A percentile compares a stretch with the other conserved stretches of the same genome.
Evolutionary conservation across 306 rosid species (phyloP).

Genomic region (Purshia tridentata): DNA sequence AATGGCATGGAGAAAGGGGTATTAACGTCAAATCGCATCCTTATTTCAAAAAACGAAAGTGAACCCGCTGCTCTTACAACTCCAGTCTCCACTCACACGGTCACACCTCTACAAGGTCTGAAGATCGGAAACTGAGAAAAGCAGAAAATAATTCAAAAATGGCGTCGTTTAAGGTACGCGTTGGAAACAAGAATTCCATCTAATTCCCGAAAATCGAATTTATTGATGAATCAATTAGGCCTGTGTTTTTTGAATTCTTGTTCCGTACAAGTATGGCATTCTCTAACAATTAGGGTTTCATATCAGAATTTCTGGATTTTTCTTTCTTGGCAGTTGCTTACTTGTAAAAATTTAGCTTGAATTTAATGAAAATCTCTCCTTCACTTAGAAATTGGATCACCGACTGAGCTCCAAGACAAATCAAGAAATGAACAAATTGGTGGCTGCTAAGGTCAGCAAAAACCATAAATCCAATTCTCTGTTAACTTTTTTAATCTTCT

Average conservation of each 20-base stretch:
- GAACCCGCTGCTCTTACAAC: constrained; percentile 10
- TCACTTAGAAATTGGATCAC: constrained; percentile 1
- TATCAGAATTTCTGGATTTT: background rate
- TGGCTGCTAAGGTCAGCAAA: constrained; percentile 31
- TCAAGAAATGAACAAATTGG: constrained; percentile 19
- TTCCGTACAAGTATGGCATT: background rate
- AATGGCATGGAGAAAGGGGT: background rate
- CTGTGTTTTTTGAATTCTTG: background rate
- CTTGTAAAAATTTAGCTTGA: background rate
- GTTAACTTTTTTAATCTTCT: background rate
- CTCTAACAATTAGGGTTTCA: constrained; percentile 1
- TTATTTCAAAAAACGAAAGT: constrained; percentile 2
- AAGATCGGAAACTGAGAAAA: constrained; percentile 4
- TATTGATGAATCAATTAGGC: background rate
- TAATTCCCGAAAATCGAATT: background rate
- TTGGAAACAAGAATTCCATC: background rate
- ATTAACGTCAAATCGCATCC: background rate
- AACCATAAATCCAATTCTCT: background rate
- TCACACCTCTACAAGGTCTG: background rate
- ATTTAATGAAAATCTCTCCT: background rate
- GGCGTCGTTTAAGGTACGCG: constrained; percentile 30
- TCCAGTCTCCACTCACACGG: background rate
- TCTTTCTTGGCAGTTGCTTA: background rate
- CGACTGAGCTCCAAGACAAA: constrained; percentile 1
- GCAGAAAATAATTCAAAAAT: background rate